Evolutionary conservation across 306 rosid species (phyloP).

Genomic region (Pachyrhizus erosus): DNA sequence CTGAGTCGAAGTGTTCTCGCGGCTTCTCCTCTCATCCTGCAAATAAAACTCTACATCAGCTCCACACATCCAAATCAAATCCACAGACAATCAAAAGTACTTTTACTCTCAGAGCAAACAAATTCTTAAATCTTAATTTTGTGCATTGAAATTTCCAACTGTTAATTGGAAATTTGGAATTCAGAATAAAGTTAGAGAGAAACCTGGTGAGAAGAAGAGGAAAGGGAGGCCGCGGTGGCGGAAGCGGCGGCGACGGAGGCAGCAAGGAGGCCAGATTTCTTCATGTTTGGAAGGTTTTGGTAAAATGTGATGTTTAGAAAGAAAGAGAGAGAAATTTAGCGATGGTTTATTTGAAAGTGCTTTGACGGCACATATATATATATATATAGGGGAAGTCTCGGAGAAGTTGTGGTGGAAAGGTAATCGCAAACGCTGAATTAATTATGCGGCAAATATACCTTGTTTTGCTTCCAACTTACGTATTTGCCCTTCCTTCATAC

Average conservation of each 20-base stretch:
- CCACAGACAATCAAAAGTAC: no score
- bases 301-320: not conserved
- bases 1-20: constrained; percentile 34
- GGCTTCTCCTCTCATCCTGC: constrained; percentile 40
- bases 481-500: constrained; percentile 1
- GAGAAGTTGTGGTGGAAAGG: not conserved
- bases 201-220: constrained; percentile 55
- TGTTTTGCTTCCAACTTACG: constrained; percentile 11
- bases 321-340: not conserved
- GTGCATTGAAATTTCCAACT: not conserved
- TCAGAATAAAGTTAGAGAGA: not conserved
- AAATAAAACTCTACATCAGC: not conserved
- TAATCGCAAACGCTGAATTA: not conserved
- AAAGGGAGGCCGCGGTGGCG: constrained; percentile 49
- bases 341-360: not conserved
- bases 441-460: constrained; percentile 55
- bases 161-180: no score
- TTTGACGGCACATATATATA: constrained; percentile 55
- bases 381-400: constrained; percentile 36
- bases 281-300: constrained; percentile 33
- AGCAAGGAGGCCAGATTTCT: constrained; percentile 61
- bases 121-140: not conserved
- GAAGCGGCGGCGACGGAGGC: constrained; percentile 64
- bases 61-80: no score
- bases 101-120: not conserved